These are phyloP conservation scores for Russula sp. DNA, from an alignment of 768 basidiomycete species.

Conservation along the genomic window DNA sequence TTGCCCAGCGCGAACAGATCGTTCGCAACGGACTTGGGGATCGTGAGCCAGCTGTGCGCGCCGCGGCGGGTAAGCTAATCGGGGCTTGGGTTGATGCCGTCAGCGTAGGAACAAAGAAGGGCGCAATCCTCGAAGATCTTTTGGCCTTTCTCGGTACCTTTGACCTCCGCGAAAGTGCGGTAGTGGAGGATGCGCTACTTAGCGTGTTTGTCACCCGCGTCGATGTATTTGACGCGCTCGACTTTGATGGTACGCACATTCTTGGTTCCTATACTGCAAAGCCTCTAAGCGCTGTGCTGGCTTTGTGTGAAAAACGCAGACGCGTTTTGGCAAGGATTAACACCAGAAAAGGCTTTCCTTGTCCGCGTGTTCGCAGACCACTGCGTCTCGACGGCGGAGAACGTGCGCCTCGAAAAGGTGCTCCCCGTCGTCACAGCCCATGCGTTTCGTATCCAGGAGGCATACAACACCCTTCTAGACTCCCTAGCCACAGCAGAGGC, in stretches of 20 bases:
- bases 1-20: constrained; percentile 68
- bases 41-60: constrained; percentile 64
- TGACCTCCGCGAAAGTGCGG: constrained; percentile 48
- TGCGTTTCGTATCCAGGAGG: constrained; percentile 64
- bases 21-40: constrained; percentile 82
- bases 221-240: constrained; percentile 59
- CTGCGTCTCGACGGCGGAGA: constrained; percentile 55
- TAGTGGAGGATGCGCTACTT: constrained; percentile 67
- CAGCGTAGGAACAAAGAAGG: constrained; percentile 32
- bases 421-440: constrained; percentile 82
- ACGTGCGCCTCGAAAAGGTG: constrained; percentile 52
- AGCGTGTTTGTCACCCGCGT: constrained; percentile 60
- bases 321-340: constrained; percentile 59
- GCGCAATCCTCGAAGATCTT: constrained; percentile 32
- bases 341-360: constrained; percentile 72
- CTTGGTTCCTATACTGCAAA: not conserved
- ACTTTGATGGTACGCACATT: constrained; percentile 54
- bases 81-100: constrained; percentile 68
- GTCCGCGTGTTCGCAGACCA: constrained; percentile 78
- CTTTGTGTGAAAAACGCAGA: constrained; percentile 35
- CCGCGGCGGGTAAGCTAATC: constrained; percentile 66
- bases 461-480: constrained; percentile 59
- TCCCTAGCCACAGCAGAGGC: constrained; percentile 32
- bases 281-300: not conserved
- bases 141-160: constrained; percentile 49